Conservation (phyloP, 768 basidiomycete species). For the Suillus clintonianus region DNA sequence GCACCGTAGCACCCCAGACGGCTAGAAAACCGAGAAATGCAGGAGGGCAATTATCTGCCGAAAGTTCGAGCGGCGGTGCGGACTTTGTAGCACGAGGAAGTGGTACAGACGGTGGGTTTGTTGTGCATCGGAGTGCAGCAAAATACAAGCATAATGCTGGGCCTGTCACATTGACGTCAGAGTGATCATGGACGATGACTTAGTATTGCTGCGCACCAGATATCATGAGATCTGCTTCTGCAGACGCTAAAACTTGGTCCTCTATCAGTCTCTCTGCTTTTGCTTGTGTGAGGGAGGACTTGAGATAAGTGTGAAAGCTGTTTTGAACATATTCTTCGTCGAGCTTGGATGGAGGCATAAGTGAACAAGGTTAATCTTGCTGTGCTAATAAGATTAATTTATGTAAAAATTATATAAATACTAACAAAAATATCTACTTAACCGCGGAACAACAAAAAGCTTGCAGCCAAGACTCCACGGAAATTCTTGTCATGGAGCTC, state of each 20-base stretch:
- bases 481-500: not conserved
- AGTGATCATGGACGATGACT: not conserved
- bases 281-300: constrained; percentile 75
- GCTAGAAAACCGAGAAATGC: constrained; percentile 67
- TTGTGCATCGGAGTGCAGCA: constrained; percentile 75
- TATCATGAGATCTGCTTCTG: constrained; percentile 85
- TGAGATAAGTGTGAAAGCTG: constrained; percentile 81
- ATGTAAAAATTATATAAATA: not conserved
- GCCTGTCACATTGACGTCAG: constrained; percentile 38
- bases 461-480: not conserved
- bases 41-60: constrained; percentile 67
- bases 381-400: not conserved
- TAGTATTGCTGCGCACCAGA: constrained; percentile 52
- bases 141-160: constrained; percentile 86
- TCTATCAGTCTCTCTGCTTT: constrained; percentile 76
- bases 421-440: not conserved
- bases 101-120: constrained; percentile 78
- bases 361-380: not conserved
- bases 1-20: constrained; percentile 72
- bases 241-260: constrained; percentile 70
- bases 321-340: constrained; percentile 72
- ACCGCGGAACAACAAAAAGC: not conserved
- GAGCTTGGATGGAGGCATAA: constrained; percentile 33
- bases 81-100: constrained; percentile 60
- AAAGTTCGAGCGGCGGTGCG: constrained; percentile 55